Evolutionary conservation across 176 grass and related monocot species (phyloP), one percentile per base, ranked within the genome.

Genomic region (Raddia distichophylla): DNA sequence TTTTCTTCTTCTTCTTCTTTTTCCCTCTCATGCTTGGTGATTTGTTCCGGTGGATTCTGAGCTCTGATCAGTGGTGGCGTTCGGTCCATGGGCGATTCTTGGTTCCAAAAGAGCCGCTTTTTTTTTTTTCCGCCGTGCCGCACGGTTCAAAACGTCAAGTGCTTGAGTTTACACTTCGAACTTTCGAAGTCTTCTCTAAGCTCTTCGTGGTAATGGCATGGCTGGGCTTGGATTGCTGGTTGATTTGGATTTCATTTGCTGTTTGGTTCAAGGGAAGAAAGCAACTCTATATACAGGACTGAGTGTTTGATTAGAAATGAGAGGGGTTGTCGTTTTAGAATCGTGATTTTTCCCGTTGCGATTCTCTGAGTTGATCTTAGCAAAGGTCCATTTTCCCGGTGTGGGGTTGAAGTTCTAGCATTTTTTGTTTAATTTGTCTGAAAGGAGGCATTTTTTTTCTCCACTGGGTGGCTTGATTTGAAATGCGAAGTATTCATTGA

Each of bases 11-110:
- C 27, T 27, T 27, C 27, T 27, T 27, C 27, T 27, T 27, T 1
- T 27, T 27, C 27, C 27, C 27, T 40, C 37, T 59, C 81, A 75
- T 84, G 60, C 10, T 58, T 34, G 66, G 43, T 73, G 62, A 66
- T 80, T 75, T 62, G 4, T 50, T 76, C 80, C 71, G 54, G 61
- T 84, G 63, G 69, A 50, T 70, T 82, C 64, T 49, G 58, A 77
- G 49, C 22, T 52, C 66, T 50, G 51, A 48, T 74, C 42, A 62
- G 33, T 73, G 45, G 68, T 55, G 73, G 67, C 7, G 27, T 49
- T 85, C 19, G 53, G 33, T 69, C 50, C 37, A 22, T 43, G 22
- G 19, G n/a, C 66, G 72, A 80, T 89, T 75, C 32, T 77, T 71
- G 56, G 80, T 72, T 82, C 52, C n/a, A 17, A 67, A 87, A 73